phyloP scores from a whole-genome alignment of 2,329 filamentous ascomycete genomes.

The Hansfordia pulvinata region DNA sequence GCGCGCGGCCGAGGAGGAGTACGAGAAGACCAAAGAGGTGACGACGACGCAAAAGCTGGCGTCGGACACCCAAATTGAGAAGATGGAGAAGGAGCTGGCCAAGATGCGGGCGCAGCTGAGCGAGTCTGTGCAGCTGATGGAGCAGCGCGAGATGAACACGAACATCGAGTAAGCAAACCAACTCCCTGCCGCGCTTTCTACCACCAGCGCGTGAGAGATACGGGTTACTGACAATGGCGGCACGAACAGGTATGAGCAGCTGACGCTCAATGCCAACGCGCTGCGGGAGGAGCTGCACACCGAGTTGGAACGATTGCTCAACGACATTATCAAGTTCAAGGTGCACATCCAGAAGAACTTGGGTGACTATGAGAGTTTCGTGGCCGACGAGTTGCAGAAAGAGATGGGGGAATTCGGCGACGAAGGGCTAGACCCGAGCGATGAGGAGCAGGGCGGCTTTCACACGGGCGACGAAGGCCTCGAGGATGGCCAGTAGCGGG shows the following conservation, averaged over 20 bases:
- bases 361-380: slow-evolving; percentile 89
- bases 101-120: slow-evolving; percentile 76
- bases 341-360: slow-evolving; percentile 87
- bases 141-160: slow-evolving; percentile 91
- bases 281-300: slow-evolving; percentile 96
- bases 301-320: slow-evolving; percentile 88
- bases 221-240: no score
- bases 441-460: no score
- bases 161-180: slow-evolving; percentile 79
- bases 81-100: slow-evolving; percentile 96
- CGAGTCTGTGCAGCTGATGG: slow-evolving; percentile 81
- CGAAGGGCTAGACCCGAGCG: no score
- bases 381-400: slow-evolving; percentile 83
- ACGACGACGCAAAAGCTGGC: slow-evolving; percentile 78
- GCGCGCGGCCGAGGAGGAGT: slow-evolving; percentile 79
- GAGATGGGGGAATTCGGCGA: slow-evolving; percentile 64
- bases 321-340: slow-evolving; percentile 98
- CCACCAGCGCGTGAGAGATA: no score
- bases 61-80: slow-evolving; percentile 89
- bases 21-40: slow-evolving; percentile 81
- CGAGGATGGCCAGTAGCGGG: no score
- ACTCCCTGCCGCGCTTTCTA: no score
- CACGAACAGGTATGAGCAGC: slow-evolving; percentile 68
- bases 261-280: slow-evolving; percentile 70
- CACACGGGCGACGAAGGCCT: no score